These are phyloP conservation scores for Suillus subalutaceus DNA, from an alignment of 768 basidiomycete species.

Conservation along the genomic window DNA sequence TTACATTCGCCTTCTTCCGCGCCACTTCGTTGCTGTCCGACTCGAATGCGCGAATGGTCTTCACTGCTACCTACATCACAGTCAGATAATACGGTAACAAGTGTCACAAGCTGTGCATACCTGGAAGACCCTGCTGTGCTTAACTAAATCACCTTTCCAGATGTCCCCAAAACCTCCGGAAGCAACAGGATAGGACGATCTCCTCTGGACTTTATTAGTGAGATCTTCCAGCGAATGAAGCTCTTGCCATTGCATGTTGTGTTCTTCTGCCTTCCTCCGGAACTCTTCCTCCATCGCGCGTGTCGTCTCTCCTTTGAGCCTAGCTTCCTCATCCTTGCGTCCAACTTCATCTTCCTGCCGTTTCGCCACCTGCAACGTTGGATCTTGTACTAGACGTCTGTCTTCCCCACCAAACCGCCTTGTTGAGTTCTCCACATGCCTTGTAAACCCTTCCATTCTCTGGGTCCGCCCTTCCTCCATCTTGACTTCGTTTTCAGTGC, in stretches of 20 bases:
- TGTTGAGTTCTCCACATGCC: constrained; percentile 25
- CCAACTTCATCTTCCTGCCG: constrained; percentile 25
- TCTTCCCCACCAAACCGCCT: constrained; percentile 24
- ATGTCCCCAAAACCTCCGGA: constrained; percentile 11
- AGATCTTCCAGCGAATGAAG: neutral
- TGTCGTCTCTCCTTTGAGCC: constrained; percentile 22
- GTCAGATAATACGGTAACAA: neutral
- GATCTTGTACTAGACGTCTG: constrained; percentile 15
- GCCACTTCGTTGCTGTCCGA: neutral
- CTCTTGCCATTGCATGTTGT: constrained; percentile 26
- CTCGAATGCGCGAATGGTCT: constrained; percentile 1
- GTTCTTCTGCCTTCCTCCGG: constrained; percentile 28
- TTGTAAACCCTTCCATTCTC: constrained; percentile 14
- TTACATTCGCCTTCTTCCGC: constrained; percentile 2
- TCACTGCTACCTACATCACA: constrained; percentile 9
- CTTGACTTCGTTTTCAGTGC: constrained; percentile 26
- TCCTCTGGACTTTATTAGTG: neutral
- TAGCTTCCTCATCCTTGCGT: constrained; percentile 28
- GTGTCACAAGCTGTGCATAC: neutral
- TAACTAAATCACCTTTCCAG: constrained; percentile 9
- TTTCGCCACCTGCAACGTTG: constrained; percentile 28
- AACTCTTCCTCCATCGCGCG: constrained; percentile 28
- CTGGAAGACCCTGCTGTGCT: neutral
- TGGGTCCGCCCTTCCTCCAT: constrained; percentile 19
- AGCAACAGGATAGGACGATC: neutral